Evolutionary conservation across 352 stramenopile genomes (phyloP).

Genomic region (Peronospora farinosa): DNA sequence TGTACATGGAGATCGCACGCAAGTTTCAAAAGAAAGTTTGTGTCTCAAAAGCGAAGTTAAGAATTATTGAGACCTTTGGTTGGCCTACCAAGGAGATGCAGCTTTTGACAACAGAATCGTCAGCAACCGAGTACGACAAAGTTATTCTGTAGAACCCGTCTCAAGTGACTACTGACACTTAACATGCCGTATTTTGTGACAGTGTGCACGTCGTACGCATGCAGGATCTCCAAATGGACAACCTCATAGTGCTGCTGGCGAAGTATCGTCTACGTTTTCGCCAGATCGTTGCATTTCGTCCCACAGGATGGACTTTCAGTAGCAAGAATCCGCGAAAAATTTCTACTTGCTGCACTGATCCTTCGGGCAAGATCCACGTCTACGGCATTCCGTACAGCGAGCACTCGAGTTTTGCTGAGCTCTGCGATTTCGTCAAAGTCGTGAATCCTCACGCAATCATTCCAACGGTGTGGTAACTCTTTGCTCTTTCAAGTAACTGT

Average conservation of each 20-base stretch:
- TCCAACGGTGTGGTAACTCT: conserved; percentile 70
- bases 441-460: conserved; percentile 87
- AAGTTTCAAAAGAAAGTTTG: conserved; percentile 67
- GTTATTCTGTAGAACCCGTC: background rate
- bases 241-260: conserved; percentile 51
- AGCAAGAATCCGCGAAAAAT: conserved; percentile 37
- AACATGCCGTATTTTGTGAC: conserved; percentile 6
- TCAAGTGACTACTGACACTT: background rate
- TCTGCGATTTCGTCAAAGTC: conserved; percentile 89
- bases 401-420: conserved; percentile 93
- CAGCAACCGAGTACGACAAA: conserved; percentile 55
- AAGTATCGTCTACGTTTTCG: conserved; percentile 67
- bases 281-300: conserved; percentile 91
- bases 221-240: conserved; percentile 90
- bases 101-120: conserved; percentile 82
- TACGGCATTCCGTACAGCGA: conserved; percentile 96
- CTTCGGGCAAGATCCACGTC: conserved; percentile 79
- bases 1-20: conserved; percentile 93
- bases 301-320: conserved; percentile 89
- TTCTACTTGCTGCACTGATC: conserved; percentile 72
- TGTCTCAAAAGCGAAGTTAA: conserved; percentile 69
- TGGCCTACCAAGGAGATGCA: conserved; percentile 77
- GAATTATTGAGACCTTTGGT: conserved; percentile 83
- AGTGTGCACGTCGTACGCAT: conserved; percentile 91
- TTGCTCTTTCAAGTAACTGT: background rate